These are phyloP conservation scores for Cubamyces sp. DNA, from an alignment of 768 basidiomycete species.

Conservation along the genomic window DNA sequence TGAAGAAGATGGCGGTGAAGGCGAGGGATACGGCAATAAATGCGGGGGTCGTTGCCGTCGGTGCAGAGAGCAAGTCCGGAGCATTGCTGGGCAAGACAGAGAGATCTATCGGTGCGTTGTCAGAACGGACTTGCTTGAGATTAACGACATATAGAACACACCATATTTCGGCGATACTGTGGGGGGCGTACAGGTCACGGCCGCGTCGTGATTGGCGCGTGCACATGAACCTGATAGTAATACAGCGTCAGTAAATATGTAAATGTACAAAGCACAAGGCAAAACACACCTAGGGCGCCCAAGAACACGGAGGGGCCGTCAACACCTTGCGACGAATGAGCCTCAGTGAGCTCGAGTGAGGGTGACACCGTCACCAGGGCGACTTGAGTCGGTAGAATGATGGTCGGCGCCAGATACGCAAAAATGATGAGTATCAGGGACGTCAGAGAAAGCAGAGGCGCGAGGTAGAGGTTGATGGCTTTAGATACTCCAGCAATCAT, in stretches of 20 bases:
- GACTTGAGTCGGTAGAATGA: conserved; percentile 63
- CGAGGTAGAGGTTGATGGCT: conserved; percentile 66
- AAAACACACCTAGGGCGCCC: conserved; percentile 62
- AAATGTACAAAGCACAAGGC: conserved; percentile 6
- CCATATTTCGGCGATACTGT: conserved; percentile 65
- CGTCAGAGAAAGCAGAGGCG: conserved; percentile 67
- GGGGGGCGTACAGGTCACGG: conserved; percentile 58
- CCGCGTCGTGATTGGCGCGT: conserved; percentile 49
- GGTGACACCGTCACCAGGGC: conserved; percentile 68
- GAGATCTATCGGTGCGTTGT: conserved; percentile 50
- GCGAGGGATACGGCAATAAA: conserved; percentile 66
- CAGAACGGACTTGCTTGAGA: background rate
- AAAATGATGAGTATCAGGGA: conserved; percentile 68
- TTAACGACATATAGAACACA: conserved; percentile 35
- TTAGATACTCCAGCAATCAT: conserved; percentile 79
- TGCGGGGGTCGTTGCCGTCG: conserved; percentile 60
- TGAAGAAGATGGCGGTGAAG: conserved; percentile 63
- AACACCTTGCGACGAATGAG: conserved; percentile 34
- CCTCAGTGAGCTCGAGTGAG: conserved; percentile 46
- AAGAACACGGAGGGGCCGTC: conserved; percentile 75
- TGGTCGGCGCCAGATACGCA: conserved; percentile 66
- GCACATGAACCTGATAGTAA: conserved; percentile 78
- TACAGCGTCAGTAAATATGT: conserved; percentile 2
- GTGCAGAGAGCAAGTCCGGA: conserved; percentile 61
- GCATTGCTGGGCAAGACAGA: conserved; percentile 61